Conservation (phyloP, 2,329 filamentous ascomycete species). For the Colletotrichum theobromicola region DNA sequence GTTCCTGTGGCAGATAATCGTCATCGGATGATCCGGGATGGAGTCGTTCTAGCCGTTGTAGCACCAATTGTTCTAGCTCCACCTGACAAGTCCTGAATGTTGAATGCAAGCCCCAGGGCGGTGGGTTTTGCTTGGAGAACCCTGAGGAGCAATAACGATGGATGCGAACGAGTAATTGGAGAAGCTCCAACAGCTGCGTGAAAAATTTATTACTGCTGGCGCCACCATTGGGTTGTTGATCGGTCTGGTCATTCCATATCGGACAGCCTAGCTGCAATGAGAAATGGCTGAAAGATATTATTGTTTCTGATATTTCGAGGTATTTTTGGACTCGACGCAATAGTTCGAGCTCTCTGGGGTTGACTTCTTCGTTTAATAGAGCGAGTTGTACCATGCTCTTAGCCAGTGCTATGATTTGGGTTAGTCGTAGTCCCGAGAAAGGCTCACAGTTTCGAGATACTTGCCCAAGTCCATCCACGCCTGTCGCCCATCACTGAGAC, state of each 20-base stretch:
- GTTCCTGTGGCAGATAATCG: not conserved
- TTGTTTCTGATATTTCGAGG: not conserved
- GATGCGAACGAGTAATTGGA: not conserved
- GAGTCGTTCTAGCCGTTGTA: not conserved
- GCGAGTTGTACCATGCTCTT: not conserved
- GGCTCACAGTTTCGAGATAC: not conserved
- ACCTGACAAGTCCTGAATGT: not conserved
- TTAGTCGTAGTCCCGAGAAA: fast-evolving
- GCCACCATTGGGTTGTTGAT: not conserved
- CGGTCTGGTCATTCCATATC: not conserved
- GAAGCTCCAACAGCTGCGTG: not conserved
- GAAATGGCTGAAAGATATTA: not conserved
- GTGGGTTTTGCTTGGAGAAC: not conserved
- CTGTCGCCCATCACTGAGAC: not conserved
- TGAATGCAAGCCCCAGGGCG: not conserved
- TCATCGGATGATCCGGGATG: not conserved
- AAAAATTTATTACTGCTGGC: not conserved
- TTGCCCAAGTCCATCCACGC: not conserved
- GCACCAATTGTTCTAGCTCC: not conserved
- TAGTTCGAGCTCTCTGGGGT: not conserved
- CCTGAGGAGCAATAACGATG: not conserved
- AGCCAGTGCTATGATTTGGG: not conserved
- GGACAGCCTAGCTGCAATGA: not conserved
- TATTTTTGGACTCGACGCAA: not conserved
- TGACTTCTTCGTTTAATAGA: not conserved